Conservation (phyloP, 176 grass and related monocot genomes). For the Elaeis guineensis region DNA sequence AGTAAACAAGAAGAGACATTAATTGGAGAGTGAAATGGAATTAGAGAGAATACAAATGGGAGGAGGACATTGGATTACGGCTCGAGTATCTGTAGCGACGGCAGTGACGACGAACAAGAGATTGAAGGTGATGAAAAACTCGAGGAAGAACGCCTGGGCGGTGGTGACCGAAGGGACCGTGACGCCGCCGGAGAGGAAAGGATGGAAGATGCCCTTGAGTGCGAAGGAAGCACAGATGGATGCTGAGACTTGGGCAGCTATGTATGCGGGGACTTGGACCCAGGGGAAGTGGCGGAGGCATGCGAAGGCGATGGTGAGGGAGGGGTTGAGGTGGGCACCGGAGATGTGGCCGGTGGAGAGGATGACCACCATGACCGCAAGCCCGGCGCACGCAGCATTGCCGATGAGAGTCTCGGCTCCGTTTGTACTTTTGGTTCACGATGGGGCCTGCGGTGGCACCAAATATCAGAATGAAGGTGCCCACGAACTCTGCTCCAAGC, state of each 20-base stretch:
- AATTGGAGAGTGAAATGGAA: too few species aligned
- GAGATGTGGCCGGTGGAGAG: slow-evolving; percentile 98
- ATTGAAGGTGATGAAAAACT: slow-evolving; percentile 98
- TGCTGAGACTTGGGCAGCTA: slow-evolving; percentile 62
- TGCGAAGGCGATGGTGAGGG: slow-evolving; percentile 91
- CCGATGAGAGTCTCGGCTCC: slow-evolving; percentile 72
- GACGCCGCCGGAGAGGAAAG: slow-evolving; percentile 90
- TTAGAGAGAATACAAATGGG: too few species aligned
- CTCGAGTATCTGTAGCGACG: slow-evolving; percentile 86
- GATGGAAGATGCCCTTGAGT: slow-evolving; percentile 93
- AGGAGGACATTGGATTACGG: slow-evolving; percentile 21
- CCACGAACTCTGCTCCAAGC: slow-evolving; percentile 91
- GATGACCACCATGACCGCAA: slow-evolving; percentile 76
- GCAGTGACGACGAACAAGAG: slow-evolving; percentile 96
- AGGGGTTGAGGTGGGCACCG: slow-evolving; percentile 86
- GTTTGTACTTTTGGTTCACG: slow-evolving; percentile 97
- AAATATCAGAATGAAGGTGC: slow-evolving; percentile 98
- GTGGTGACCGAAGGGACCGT: slow-evolving; percentile 80
- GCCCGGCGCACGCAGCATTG: slow-evolving; percentile 79
- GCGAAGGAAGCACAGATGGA: slow-evolving; percentile 89
- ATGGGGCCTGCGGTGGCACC: slow-evolving; percentile 96
- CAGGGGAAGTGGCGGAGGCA: slow-evolving; percentile 91
- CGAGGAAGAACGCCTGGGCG: slow-evolving; percentile 86
- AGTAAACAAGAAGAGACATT: neutral
- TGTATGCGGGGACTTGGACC: slow-evolving; percentile 79